Evolutionary conservation across 352 stramenopile genomes (phyloP).

Genomic region (Phytophthora capsici): DNA sequence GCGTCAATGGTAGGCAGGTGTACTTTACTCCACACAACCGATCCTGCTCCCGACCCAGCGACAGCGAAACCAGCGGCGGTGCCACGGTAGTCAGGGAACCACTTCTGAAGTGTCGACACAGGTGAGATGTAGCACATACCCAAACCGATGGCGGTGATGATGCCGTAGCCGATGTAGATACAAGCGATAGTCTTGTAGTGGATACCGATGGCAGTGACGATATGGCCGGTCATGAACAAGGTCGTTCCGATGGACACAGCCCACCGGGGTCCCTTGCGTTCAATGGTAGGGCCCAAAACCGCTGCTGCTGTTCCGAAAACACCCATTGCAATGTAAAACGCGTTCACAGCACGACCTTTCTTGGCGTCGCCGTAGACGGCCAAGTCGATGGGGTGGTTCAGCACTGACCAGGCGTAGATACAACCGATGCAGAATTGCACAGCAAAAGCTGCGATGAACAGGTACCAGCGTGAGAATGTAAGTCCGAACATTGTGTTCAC

Average conservation of each 20-base stretch:
- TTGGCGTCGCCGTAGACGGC: slow-evolving; percentile 54
- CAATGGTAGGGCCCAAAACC: slow-evolving; percentile 61
- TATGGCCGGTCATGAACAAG: slow-evolving; percentile 53
- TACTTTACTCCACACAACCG: slow-evolving; percentile 68
- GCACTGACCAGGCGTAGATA: slow-evolving; percentile 74
- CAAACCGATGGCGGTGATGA: slow-evolving; percentile 63
- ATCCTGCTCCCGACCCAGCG: slow-evolving; percentile 59
- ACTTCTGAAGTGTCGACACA: slow-evolving; percentile 69
- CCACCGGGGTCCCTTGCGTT: slow-evolving; percentile 54
- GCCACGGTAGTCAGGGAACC: slow-evolving; percentile 76
- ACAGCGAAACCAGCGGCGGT: slow-evolving; percentile 71
- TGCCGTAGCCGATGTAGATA: slow-evolving; percentile 69
- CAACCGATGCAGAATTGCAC: slow-evolving; percentile 72
- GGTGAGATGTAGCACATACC: slow-evolving; percentile 72
- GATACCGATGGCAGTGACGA: slow-evolving; percentile 59
- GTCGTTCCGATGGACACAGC: slow-evolving; percentile 52
- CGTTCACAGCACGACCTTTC: slow-evolving; percentile 60
- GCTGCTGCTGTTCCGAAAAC: slow-evolving; percentile 60
- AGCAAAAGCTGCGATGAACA: slow-evolving; percentile 64
- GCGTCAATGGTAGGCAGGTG: slow-evolving; percentile 56
- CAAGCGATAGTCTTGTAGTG: slow-evolving; percentile 55
- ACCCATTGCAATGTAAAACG: slow-evolving; percentile 71
- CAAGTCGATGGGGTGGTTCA: slow-evolving; percentile 67
- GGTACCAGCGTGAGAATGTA: slow-evolving; percentile 70
- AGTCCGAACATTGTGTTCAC: slow-evolving; percentile 27